Base-by-base conservation (phyloP, 495 filamentous ascomycete genomes). In the Lasiosphaeria ovina region DNA sequence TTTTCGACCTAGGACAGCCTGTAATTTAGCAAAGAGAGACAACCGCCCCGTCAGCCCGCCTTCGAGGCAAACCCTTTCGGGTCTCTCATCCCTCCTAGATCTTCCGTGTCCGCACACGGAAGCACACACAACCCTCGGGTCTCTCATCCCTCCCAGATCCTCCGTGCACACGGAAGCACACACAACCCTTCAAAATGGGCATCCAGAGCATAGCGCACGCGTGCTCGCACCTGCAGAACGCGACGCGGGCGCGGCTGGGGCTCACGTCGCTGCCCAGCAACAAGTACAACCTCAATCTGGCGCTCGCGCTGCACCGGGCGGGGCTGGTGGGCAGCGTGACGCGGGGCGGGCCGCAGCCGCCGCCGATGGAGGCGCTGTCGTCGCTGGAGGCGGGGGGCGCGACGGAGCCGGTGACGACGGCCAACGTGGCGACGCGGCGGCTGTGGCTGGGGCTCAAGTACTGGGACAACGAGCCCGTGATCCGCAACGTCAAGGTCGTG, bases 391-490 rank as follows among this genome's bases (percentile, higher is more conserved):
- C 8, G 2, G 12, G 44, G 12, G 82, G 58, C 74, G 81, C 72
- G 65, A 72, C 73, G 69, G 84, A 87, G 65, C 79, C 83, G 0
- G 81, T 93, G 50, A 97, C 91, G 32, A 84, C 86, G 55, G 84
- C 81, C 64, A 98, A 97, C 75, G 79, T 93, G 5, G 80, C 91
- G 2, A 82, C 83, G 42, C 77, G 92, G 66, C 80, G 94, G 51
- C 74, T 98, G 7, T 98, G 94, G 94, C 67, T 98, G 8, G 93
- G 92, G 8, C 74, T 98, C 66, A 98, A 98, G 78, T 98, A 98
- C 79, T 92, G 83, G 83, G 86, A 92, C 67, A 90, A 90, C 69
- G 77, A 89, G 70, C 90, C 95, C 3, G 94, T 98, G 53, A 69
- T 98, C 58, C 81, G 80, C 36, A 79, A 85, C 66, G 82, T 96